These are phyloP conservation scores for Ciborinia camelliae DNA, from an alignment of 2,329 filamentous ascomycete species.

Conservation along the genomic window DNA sequence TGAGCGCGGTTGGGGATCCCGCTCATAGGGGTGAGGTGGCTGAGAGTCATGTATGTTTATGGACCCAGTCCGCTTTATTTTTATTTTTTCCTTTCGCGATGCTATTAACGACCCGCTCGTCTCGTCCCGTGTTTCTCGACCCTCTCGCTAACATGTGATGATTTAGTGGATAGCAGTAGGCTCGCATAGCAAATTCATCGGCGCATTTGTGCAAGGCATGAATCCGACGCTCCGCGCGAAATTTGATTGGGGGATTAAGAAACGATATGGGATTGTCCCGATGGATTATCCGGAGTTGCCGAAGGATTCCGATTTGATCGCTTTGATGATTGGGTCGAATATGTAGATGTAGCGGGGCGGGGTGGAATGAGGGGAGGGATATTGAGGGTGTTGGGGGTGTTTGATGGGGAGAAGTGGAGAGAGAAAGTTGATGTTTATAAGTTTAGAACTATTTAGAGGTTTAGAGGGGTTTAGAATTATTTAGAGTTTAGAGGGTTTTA, in stretches of 20 bases:
- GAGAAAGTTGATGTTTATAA: neutral
- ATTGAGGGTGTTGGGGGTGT: too few relatives aligned
- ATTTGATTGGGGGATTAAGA: slow-evolving; percentile 33
- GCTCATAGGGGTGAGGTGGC: slow-evolving; percentile 40
- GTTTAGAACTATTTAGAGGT: neutral
- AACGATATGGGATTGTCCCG: slow-evolving; percentile 33
- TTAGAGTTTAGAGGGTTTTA: too few relatives aligned
- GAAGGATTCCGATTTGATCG: slow-evolving; percentile 42
- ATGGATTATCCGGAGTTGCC: slow-evolving; percentile 34
- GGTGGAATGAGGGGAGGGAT: neutral
- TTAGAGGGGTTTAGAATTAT: neutral
- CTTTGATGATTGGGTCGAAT: slow-evolving; percentile 42
- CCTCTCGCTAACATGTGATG: neutral
- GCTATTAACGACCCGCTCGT: too few relatives aligned
- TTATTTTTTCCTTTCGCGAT: neutral
- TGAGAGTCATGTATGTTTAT: slow-evolving; percentile 38
- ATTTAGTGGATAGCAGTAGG: slow-evolving; percentile 43
- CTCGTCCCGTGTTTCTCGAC: too few relatives aligned
- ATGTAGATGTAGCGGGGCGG: slow-evolving; percentile 31
- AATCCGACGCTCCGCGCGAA: slow-evolving; percentile 40
- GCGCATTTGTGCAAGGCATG: slow-evolving; percentile 44
- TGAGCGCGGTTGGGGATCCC: slow-evolving; percentile 42
- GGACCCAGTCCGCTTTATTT: neutral
- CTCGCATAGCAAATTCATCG: slow-evolving; percentile 41
- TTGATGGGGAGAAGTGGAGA: too few relatives aligned